Evolutionary conservation across 768 basidiomycete species (phyloP).

Genomic region (Macrocybe gigantea): DNA sequence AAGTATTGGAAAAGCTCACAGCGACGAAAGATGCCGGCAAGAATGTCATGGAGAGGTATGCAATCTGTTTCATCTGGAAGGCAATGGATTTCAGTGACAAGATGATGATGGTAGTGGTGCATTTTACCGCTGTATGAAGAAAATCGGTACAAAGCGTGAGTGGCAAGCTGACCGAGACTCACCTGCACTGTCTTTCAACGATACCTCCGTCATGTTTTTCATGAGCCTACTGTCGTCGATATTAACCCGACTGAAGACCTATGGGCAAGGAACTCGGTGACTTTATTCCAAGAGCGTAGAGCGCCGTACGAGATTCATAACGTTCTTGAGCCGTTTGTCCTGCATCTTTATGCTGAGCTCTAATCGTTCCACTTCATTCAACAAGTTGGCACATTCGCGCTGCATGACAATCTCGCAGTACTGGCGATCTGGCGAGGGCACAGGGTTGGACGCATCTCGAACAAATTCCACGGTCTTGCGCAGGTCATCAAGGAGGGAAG

Average conservation of each 20-base stretch:
- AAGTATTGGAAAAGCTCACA: slow-evolving; percentile 19
- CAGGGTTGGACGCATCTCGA: slow-evolving; percentile 38
- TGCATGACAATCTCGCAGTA: slow-evolving; percentile 26
- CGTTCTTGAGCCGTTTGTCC: slow-evolving; percentile 44
- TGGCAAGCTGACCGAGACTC: slow-evolving; percentile 5
- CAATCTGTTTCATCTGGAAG: slow-evolving; percentile 47
- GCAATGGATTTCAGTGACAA: not conserved
- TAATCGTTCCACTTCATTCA: slow-evolving; percentile 45
- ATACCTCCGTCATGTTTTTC: slow-evolving; percentile 46
- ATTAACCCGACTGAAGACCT: slow-evolving; percentile 59
- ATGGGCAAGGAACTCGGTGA: not conserved
- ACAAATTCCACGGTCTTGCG: slow-evolving; percentile 40
- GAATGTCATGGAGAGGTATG: slow-evolving; percentile 59
- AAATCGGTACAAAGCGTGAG: not conserved
- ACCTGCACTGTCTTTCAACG: slow-evolving; percentile 45
- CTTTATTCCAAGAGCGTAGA: slow-evolving; percentile 13
- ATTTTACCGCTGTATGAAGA: slow-evolving; percentile 14
- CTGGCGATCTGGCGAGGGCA: slow-evolving; percentile 27
- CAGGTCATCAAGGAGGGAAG: slow-evolving; percentile 41
- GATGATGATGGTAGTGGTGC: not conserved
- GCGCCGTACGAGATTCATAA: slow-evolving; percentile 40
- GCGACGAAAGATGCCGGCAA: slow-evolving; percentile 51
- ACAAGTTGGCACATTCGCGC: slow-evolving; percentile 43
- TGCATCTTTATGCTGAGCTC: slow-evolving; percentile 35
- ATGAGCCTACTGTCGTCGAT: slow-evolving; percentile 49